These are phyloP conservation scores for Cantharellus anzutake DNA, from an alignment of 768 basidiomycete species.

Conservation along the genomic window DNA sequence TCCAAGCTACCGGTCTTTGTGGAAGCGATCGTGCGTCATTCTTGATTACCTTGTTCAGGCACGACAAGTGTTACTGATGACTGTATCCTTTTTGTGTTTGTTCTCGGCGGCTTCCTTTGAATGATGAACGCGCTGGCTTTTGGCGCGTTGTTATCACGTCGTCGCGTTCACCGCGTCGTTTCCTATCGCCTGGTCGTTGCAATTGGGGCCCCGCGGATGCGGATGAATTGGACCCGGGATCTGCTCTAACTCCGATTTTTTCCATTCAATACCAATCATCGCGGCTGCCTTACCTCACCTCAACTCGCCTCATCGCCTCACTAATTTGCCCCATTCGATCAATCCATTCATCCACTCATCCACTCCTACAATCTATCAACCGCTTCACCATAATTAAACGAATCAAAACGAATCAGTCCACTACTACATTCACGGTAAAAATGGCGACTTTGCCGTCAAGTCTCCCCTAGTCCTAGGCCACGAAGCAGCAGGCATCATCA, in stretches of 20 bases:
- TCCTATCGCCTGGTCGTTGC: too few relatives aligned
- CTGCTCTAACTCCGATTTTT: too few relatives aligned
- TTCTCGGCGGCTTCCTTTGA: too few relatives aligned
- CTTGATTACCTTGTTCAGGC: background rate
- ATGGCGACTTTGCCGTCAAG: constrained; percentile 79
- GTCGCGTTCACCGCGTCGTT: too few relatives aligned
- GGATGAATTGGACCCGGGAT: too few relatives aligned
- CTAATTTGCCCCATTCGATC: background rate
- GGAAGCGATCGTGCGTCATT: constrained; percentile 28
- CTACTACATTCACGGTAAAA: constrained; percentile 76
- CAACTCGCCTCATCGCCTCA: constrained; percentile 1
- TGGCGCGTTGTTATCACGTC: constrained; percentile 36
- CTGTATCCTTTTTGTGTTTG: too few relatives aligned
- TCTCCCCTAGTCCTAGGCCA: constrained; percentile 84
- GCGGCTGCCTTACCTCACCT: background rate
- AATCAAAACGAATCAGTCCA: constrained; percentile 36
- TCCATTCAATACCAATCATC: too few relatives aligned
- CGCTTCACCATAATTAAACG: background rate
- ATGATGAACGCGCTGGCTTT: constrained; percentile 10
- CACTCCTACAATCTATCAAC: background rate
- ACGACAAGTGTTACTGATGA: too few relatives aligned
- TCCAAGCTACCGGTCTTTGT: constrained; percentile 77
- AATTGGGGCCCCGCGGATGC: too few relatives aligned
- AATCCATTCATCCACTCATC: background rate
- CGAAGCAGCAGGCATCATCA: constrained; percentile 76